Conservation (phyloP, 192 early-diverging fungal species). For the Rhizophagus sp. region DNA sequence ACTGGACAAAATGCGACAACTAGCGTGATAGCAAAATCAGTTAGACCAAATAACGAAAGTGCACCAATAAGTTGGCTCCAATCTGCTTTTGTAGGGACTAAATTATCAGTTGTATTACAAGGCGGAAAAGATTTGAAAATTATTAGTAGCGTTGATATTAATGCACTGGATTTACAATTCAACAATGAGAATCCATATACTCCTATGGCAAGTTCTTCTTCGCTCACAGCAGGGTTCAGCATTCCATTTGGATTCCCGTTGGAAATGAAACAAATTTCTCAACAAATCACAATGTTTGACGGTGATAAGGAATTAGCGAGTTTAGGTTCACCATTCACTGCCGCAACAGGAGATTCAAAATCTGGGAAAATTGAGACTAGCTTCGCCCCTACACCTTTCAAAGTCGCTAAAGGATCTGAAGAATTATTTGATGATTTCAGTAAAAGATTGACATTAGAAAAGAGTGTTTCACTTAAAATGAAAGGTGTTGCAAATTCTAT, state of each 20-base stretch:
- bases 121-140: slow-evolving; percentile 44
- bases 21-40: slow-evolving; percentile 50
- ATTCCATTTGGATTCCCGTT: slow-evolving; percentile 67
- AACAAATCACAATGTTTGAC: slow-evolving; percentile 52
- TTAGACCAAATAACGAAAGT: slow-evolving; percentile 43
- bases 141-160: slow-evolving; percentile 54
- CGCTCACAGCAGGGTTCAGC: slow-evolving; percentile 49
- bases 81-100: slow-evolving; percentile 50
- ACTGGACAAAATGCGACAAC: slow-evolving; percentile 48
- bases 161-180: slow-evolving; percentile 57
- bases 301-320: slow-evolving; percentile 36
- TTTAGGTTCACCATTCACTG: slow-evolving; percentile 33
- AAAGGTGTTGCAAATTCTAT: slow-evolving; percentile 50
- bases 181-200: slow-evolving; percentile 46
- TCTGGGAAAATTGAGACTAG: slow-evolving; percentile 52
- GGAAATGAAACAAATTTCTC: slow-evolving; percentile 55
- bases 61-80: slow-evolving; percentile 50
- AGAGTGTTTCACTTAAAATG: slow-evolving; percentile 45
- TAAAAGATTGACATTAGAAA: slow-evolving; percentile 47
- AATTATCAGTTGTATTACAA: slow-evolving; percentile 51
- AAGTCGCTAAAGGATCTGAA: slow-evolving; percentile 45
- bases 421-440: slow-evolving; percentile 55
- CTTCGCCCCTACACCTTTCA: slow-evolving; percentile 48
- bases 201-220: slow-evolving; percentile 47
- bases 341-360: slow-evolving; percentile 42